Base-by-base conservation (phyloP, 2,329 filamentous ascomycete species). In the Thelonectria olida region DNA sequence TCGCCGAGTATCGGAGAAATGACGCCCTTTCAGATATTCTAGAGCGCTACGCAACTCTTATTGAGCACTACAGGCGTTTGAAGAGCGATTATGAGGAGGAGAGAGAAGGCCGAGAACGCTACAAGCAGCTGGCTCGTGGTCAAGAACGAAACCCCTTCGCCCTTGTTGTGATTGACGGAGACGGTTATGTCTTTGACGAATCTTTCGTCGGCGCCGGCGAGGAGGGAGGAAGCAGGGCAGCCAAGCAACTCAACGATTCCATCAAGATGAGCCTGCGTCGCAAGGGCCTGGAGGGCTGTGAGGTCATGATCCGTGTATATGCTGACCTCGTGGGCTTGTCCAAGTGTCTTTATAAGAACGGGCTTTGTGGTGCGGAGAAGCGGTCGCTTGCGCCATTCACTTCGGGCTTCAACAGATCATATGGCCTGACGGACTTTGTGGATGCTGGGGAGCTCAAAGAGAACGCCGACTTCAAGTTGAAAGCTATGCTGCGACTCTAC, bases 371-470 rank as follows among this genome's bases (percentile, higher is more conserved):
- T 0, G 67, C 82, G 4, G 85, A 89, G 58, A 84, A 85, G 61
- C 82, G 86, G 2, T 86, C 85, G 0, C 69, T 89, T 4, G 77
- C 84, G 0, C 78, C 84, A 0, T 88, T 89, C 61, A 77, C 81
- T 2, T 81, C 85, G 7, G 82, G 80, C 51, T 89, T 89, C 69
- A 88, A 84, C 45, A 77, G 84, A 13, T 82, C 84, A 0, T 84
- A 85, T 48, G 83, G 83, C 28, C 75, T 88, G 1, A 87, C 86
- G 61, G 87, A 89, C 65, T 89, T 87, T 67, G 78, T 88, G 13
- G 88, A 90, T 69, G 85, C 85, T 10, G 85, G 87, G 9, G 84
- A 86, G 63, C 80, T 85, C 34, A 88, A 88, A 67, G 85, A 87
- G 66, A 84, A 84, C 27, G 84, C 84, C 25, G 84, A 85, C 66